phyloP scores from a whole-genome alignment of 768 basidiomycete genomes.

The Tulasnella sp. region DNA sequence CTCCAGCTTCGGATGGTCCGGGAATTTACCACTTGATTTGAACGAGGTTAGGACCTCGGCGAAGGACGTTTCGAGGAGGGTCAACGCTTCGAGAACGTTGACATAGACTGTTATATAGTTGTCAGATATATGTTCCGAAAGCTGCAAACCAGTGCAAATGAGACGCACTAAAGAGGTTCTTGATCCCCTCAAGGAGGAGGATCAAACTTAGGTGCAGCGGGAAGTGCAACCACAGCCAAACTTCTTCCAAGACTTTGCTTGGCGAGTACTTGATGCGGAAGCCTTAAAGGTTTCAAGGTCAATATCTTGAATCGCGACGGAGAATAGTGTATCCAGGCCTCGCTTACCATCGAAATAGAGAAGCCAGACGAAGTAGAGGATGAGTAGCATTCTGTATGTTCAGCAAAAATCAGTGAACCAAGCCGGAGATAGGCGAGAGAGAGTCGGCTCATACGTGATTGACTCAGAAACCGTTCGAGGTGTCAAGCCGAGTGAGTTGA shows the following conservation, averaged over 20 bases:
- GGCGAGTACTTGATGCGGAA: neutral
- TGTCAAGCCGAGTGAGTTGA: neutral
- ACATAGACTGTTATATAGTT: neutral
- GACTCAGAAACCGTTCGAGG: neutral
- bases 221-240: slow-evolving; percentile 2
- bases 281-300: neutral
- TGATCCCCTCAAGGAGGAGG: neutral
- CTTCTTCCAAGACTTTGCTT: neutral
- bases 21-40: neutral
- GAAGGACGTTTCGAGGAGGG: neutral
- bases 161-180: neutral
- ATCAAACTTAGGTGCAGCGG: neutral
- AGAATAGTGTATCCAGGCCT: neutral
- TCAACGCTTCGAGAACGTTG: neutral
- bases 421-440: neutral
- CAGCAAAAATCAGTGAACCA: neutral
- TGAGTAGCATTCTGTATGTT: neutral
- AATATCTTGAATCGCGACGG: neutral
- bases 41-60: neutral
- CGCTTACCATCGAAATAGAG: neutral
- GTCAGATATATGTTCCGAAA: neutral
- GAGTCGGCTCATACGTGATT: neutral
- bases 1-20: neutral
- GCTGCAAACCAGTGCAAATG: neutral
- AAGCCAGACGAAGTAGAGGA: neutral